phyloP scores from a whole-genome alignment of 257 asterid species.

The Fraxinus quadrangulata region DNA sequence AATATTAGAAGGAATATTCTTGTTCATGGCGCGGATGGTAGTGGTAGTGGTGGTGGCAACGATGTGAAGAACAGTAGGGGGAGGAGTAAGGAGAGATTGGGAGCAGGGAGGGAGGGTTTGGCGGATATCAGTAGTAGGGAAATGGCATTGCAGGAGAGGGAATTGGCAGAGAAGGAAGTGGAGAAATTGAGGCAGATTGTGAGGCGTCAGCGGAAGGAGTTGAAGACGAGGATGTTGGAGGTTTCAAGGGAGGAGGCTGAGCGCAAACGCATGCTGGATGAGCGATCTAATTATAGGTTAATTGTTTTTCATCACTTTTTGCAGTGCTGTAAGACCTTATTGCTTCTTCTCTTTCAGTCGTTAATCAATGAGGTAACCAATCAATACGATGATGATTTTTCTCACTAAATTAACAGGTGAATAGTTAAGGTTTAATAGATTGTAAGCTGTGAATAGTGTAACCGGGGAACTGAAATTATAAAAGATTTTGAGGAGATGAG shows the following conservation, averaged over 20 bases:
- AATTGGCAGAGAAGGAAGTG: slow-evolving; percentile 14
- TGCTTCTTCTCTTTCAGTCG: slow-evolving; percentile 5
- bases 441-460: not conserved
- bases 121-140: slow-evolving; percentile 65
- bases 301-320: not conserved
- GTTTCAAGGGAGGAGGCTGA: slow-evolving; percentile 71
- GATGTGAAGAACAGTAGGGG: slow-evolving; percentile 38
- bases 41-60: slow-evolving; percentile 8
- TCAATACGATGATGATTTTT: not conserved
- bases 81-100: slow-evolving; percentile 56
- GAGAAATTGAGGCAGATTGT: slow-evolving; percentile 8
- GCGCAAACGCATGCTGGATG: no score
- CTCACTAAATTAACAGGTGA: slow-evolving; percentile 8
- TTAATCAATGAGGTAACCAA: not conserved
- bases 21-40: slow-evolving; percentile 75
- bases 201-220: no score
- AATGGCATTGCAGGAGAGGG: slow-evolving; percentile 90
- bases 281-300: slow-evolving; percentile 79
- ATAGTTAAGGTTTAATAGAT: slow-evolving; percentile 24
- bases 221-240: slow-evolving; percentile 23
- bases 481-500: not conserved
- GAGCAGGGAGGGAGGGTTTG: slow-evolving; percentile 43
- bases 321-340: not conserved
- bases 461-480: not conserved
- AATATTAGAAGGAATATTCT: slow-evolving; percentile 78